A percentile compares a stretch with the other conserved stretches of the same genome.
These are phyloP conservation scores for Erythrophleum fordii DNA, from an alignment of 306 rosid genomes.

Conservation along the genomic window DNA sequence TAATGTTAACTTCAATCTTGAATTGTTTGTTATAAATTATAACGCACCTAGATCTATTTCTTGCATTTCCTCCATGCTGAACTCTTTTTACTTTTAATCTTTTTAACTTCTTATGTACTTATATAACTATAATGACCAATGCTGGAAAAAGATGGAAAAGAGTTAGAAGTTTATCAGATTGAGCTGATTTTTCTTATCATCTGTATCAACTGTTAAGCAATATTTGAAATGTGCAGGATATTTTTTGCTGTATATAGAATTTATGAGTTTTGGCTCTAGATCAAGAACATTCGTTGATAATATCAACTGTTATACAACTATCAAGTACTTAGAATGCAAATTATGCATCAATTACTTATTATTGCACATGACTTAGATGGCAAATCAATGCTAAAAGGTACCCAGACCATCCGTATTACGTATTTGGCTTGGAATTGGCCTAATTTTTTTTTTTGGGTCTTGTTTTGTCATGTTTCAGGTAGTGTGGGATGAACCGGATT, in stretches of 20 bases:
- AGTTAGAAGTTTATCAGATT: conserved; percentile 36
- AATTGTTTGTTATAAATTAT: not conserved
- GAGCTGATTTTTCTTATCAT: conserved; percentile 24
- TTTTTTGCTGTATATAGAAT: conserved; percentile 21
- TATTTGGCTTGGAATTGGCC: conserved; percentile 16
- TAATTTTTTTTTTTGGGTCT: not conserved
- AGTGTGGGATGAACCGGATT: conserved; percentile 95
- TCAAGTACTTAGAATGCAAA: conserved; percentile 14
- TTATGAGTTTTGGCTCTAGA: conserved; percentile 26
- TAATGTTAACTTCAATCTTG: conserved; percentile 14
- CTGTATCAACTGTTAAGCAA: conserved; percentile 16
- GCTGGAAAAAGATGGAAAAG: conserved; percentile 31
- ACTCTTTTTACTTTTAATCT: no score
- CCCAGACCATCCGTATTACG: conserved; percentile 8
- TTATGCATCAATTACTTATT: not conserved
- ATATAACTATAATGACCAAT: not conserved
- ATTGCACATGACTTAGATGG: not conserved
- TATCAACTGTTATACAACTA: conserved; percentile 24
- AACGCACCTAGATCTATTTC: not conserved
- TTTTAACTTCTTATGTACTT: no score
- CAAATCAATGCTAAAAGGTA: no score
- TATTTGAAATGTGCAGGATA: conserved; percentile 25
- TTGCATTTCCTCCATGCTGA: no score
- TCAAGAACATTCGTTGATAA: conserved; percentile 15
- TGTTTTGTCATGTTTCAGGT: conserved; percentile 56